phyloP scores from a whole-genome alignment of 805 yeast genomes.

The Maudiozyma bulderi region DNA sequence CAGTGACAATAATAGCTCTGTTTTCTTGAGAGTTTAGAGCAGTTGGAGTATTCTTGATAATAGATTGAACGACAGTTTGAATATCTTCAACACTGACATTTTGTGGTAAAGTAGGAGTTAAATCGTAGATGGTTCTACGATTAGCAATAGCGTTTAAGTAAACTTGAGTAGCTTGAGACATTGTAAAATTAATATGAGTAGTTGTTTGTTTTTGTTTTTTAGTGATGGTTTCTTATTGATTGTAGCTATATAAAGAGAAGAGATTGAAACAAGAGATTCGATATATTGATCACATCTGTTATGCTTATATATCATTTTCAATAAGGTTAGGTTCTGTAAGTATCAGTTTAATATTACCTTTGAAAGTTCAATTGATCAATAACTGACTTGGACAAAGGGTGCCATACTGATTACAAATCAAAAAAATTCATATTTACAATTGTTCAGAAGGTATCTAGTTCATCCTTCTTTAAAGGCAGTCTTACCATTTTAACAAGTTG shows the following conservation, averaged over 20 bases:
- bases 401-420: too few relatives aligned
- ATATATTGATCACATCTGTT: not conserved
- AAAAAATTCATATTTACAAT: too few relatives aligned
- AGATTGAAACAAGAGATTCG: not conserved
- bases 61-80: constrained; percentile 33
- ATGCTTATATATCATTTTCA: not conserved
- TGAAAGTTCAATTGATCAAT: not conserved
- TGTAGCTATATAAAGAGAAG: not conserved
- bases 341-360: not conserved
- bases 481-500: too few relatives aligned
- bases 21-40: constrained; percentile 43
- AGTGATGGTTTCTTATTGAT: not conserved
- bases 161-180: constrained; percentile 12
- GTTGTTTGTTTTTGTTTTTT: not conserved
- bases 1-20: constrained; percentile 40
- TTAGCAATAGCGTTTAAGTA: constrained; percentile 29
- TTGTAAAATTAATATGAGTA: not conserved
- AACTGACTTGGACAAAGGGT: not conserved
- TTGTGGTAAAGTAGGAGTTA: constrained; percentile 37
- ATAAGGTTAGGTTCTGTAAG: not conserved
- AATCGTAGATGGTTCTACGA: constrained; percentile 41
- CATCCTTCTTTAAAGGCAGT: too few relatives aligned
- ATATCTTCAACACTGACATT: constrained; percentile 33
- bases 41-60: constrained; percentile 42
- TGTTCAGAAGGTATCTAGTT: too few relatives aligned